Base-by-base conservation (phyloP, 768 basidiomycete genomes). In the Termitomyces sp. region DNA sequence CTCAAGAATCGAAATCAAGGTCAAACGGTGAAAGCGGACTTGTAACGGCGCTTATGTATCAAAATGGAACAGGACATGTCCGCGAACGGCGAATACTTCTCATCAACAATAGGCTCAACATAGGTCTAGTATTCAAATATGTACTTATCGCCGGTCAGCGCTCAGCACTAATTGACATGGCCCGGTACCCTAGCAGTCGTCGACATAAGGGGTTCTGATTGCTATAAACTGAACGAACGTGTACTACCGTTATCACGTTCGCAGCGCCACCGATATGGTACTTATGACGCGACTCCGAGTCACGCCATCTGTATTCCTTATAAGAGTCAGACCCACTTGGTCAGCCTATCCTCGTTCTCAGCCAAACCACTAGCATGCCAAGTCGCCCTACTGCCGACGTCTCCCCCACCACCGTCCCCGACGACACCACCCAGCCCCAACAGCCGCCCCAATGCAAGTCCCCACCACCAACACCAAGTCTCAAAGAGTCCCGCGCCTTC, bases 401-500 rank as follows among this genome's bases (percentile, higher is more conserved):
- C 35, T 36, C 54, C 31, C 39, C 27, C 20, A 44, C n/a, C n/a
- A n/a, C n/a, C 42, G 13, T 18, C 9, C 18, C 38, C 43, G 33
- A 29, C 52, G 18, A 36, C 54, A 20, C 20, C 23, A 15, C 39
- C 18, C 42, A 41, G 2, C 33, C 33, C 4, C 36, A 45, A 33
- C 23, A 25, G 10, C 23, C 33, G n/a, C 23, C 25, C 12, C 48
- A 29, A 12, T 27, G 25, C 35, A 43, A 48, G 56, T 50, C 64
- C 18, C 52, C 66, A 46, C 45, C 60, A 12, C 58, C 56, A 7
- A 32, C 44, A 47, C 42, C 56, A 27, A 64, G 64, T 57, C 48
- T 66, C 57, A 77, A 76, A 66, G 78, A 79, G 59, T 53, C 69
- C 39, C 76, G 79, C 13, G 76, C 76, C 9, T 76, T 69, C 62